Evolutionary conservation across 2,329 filamentous ascomycete genomes (phyloP).

Genomic region (Tricladium varicosporioides): DNA sequence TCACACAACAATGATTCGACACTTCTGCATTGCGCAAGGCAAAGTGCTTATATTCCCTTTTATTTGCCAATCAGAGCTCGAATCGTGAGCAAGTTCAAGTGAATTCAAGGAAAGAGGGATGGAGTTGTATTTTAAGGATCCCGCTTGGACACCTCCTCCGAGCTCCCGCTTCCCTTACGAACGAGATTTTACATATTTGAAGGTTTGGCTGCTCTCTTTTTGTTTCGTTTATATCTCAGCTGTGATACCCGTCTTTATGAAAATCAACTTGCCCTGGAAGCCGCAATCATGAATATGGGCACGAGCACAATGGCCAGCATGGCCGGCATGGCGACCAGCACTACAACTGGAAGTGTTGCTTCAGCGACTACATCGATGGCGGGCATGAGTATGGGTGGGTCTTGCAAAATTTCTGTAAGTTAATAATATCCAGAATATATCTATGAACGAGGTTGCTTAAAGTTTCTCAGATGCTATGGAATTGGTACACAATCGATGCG

Average conservation of each 20-base stretch:
- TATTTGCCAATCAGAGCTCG: background rate
- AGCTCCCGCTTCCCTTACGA: background rate
- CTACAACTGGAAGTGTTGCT: conserved; percentile 7
- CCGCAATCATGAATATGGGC: conserved; percentile 22
- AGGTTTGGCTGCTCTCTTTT: background rate
- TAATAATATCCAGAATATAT: background rate
- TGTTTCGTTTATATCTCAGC: background rate
- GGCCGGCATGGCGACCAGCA: conserved; percentile 5
- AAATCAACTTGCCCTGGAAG: background rate
- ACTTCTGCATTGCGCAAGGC: background rate
- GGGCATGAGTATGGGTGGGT: conserved; percentile 17
- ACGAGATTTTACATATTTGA: background rate
- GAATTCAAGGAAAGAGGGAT: background rate
- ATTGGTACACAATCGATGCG: conserved; percentile 71
- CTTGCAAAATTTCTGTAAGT: conserved; percentile 20
- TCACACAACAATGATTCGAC: background rate
- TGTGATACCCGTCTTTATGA: background rate
- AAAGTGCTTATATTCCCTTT: background rate
- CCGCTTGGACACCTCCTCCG: background rate
- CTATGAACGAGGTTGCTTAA: background rate
- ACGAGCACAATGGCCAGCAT: conserved; percentile 12
- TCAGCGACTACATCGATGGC: conserved; percentile 3
- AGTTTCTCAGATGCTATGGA: conserved; percentile 69
- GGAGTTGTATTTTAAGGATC: no score
- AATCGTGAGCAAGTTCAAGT: background rate